Base-by-base conservation (phyloP, 495 filamentous ascomycete genomes). In the Aspergillus affinis region DNA sequence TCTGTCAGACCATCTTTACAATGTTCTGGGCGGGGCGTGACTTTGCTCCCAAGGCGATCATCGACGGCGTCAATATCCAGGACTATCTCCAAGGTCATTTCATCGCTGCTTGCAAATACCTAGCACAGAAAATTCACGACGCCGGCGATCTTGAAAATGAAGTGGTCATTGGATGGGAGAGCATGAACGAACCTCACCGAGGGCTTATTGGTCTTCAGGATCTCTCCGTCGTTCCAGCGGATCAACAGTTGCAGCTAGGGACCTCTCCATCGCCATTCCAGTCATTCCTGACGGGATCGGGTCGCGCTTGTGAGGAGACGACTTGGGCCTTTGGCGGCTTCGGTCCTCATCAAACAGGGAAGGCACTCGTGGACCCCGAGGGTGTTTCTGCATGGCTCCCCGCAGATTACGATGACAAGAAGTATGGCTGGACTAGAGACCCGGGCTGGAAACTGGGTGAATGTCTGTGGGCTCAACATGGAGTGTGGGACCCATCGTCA, bases 381-480 rank as follows among this genome's bases (percentile, higher is more conserved):
- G 93, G 93, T 20, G 85, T 91, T 60, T 81, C 78, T 41, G 90
- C 88, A 3, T 98, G 95, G 95, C 75, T 98, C 45, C 85, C 91
- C 17, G 79, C 77, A 15, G 85, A 83, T 47, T 90, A 92, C 69
- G 88, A 97, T 68, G 95, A 98, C 55, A 84, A 84, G 3, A 82
- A 86, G 59, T 98, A 98, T 68, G 92, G 91, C 44, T 98, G 91
- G 87, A 90, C 87, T 63, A 84, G 94, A 62, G 92, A 94, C 67
- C 83, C 89, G 13, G 85, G 78, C 9, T 98, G 94, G 94, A 94
- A 88, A 65, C 74, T 98, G 10, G 95, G 93, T 17, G 86, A 95
- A 72, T 97, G 94, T 69, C 62, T 98, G 29, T 98, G 94, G 94
- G 94, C 95, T 13, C 94, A 98, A 63, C 92, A 98, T 74, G 93